Evolutionary conservation across 352 stramenopile species (phyloP).

Genomic region (Globisporangium camurandrum): DNA sequence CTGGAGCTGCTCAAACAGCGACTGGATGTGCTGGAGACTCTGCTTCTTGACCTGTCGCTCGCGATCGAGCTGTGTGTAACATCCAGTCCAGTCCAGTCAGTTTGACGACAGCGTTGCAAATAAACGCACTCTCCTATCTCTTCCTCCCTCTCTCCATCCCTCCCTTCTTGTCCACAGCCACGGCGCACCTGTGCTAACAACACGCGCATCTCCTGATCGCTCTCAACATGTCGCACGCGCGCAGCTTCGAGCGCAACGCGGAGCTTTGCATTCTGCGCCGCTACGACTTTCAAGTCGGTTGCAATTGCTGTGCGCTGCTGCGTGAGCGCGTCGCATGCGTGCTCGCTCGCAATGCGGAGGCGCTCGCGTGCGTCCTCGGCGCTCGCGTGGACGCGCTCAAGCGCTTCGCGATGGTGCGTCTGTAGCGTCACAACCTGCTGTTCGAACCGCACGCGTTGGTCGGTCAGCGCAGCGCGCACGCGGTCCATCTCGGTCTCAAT

Average conservation of each 20-base stretch:
- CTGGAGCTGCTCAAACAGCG: slow-evolving; percentile 68
- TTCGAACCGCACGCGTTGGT: slow-evolving; percentile 47
- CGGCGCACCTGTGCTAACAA: slow-evolving; percentile 40
- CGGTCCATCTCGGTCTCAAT: slow-evolving; percentile 67
- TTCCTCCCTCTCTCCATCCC: too few relatives aligned
- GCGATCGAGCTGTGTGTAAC: slow-evolving; percentile 39
- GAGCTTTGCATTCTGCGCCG: slow-evolving; percentile 41
- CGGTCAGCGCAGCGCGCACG: slow-evolving; percentile 37
- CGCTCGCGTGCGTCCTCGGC: slow-evolving; percentile 33
- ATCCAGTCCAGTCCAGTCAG: background rate
- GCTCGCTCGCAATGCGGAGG: too few relatives aligned
- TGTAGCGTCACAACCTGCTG: slow-evolving; percentile 38
- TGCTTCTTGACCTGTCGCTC: slow-evolving; percentile 65
- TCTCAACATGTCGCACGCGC: slow-evolving; percentile 31
- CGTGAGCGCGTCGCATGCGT: too few relatives aligned
- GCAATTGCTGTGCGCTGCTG: slow-evolving; percentile 25
- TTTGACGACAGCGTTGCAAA: background rate
- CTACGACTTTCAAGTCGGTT: slow-evolving; percentile 39
- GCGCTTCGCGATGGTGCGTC: slow-evolving; percentile 32
- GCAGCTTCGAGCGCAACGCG: slow-evolving; percentile 36
- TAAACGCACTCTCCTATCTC: background rate
- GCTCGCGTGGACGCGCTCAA: slow-evolving; percentile 19
- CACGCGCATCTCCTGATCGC: slow-evolving; percentile 60
- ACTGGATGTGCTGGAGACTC: slow-evolving; percentile 66
- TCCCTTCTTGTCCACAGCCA: background rate